Evolutionary conservation across 441 rosid genomes (phyloP).

Genomic region (Theobroma grandiflorum): DNA sequence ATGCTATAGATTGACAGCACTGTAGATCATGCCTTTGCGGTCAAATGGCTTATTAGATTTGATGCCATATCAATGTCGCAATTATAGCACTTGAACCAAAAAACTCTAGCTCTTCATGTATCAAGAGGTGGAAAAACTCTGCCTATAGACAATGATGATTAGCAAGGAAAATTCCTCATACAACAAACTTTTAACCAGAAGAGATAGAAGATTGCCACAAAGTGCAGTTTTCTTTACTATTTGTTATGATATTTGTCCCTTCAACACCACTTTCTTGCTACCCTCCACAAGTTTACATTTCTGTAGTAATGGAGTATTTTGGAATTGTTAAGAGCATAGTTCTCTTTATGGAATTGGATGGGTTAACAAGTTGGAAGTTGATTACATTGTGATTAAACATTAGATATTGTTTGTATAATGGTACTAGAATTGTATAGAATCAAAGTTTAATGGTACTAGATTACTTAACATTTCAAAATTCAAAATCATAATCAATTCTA

Average conservation of each 20-base stretch:
- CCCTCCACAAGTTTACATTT: not conserved
- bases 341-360: not conserved
- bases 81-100: conserved; percentile 15
- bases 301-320: not conserved
- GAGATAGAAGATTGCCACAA: not conserved
- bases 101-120: not conserved
- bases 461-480: too few relatives aligned
- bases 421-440: not conserved
- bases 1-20: conserved; percentile 18
- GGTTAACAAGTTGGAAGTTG: not conserved
- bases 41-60: conserved; percentile 15
- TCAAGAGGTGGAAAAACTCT: not conserved
- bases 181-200: not conserved
- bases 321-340: too few relatives aligned
- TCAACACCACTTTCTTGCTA: conserved; percentile 11
- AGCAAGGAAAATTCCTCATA: not conserved
- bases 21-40: conserved; percentile 6
- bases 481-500: too few relatives aligned
- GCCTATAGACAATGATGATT: conserved; percentile 10
- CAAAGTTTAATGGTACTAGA: not conserved
- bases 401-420: not conserved
- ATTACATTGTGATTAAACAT: not conserved
- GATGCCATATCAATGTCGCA: conserved; percentile 32
- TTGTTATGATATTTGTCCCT: conserved; percentile 6
- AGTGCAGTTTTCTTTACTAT: conserved; percentile 4